phyloP scores from a whole-genome alignment of 148 eudicot species.

The Vaccinium darrowii region DNA sequence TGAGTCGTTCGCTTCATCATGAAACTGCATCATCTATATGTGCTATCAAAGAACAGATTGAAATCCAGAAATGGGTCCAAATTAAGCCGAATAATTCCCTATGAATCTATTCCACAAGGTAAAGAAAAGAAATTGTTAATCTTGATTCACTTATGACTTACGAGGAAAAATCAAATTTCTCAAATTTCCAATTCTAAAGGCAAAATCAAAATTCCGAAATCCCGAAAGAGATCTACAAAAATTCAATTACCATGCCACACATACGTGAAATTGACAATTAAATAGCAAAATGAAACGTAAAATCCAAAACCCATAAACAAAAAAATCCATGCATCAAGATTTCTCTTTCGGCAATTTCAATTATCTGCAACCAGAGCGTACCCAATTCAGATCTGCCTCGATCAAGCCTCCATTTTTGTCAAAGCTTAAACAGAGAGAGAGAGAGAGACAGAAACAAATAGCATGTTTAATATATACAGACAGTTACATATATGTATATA shows the following conservation, averaged over 20 bases:
- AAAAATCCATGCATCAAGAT: background rate
- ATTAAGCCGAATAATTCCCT: background rate
- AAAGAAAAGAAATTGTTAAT: too few relatives aligned
- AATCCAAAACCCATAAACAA: background rate
- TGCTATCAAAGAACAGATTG: background rate
- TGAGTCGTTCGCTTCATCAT: background rate
- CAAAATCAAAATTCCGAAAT: background rate
- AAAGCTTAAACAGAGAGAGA: background rate
- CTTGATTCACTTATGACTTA: background rate
- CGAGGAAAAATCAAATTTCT: background rate
- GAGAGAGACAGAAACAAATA: background rate
- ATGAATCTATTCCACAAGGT: background rate
- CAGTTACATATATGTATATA: background rate
- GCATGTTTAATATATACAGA: background rate
- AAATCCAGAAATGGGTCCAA: background rate
- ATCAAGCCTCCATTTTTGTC: background rate
- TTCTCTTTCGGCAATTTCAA: background rate
- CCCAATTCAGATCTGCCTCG: constrained; percentile 2
- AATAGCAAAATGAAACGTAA: background rate
- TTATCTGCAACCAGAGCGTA: background rate
- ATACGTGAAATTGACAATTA: background rate
- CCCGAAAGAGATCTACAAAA: background rate
- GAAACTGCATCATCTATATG: background rate
- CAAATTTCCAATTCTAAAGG: background rate
- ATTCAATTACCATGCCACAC: background rate